phyloP scores from a whole-genome alignment of 257 asterid species.

The Lycium ferocissimum region DNA sequence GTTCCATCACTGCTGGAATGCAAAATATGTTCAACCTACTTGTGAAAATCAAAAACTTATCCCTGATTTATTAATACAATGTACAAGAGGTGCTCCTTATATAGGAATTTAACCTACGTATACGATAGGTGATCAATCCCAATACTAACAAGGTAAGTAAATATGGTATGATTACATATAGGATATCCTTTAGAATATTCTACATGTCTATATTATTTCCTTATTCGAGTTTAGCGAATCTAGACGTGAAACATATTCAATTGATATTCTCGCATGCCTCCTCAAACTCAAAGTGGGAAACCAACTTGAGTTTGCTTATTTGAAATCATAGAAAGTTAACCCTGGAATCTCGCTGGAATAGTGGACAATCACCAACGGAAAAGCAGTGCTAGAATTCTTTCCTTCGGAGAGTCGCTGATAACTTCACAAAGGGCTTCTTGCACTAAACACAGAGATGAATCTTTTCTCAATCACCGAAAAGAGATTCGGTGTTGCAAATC shows the following conservation, averaged over 20 bases:
- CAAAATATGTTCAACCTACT: neutral
- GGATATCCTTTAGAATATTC: neutral
- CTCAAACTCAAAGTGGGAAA: conserved; percentile 1
- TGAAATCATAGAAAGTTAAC: neutral
- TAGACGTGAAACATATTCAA: neutral
- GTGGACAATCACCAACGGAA: neutral
- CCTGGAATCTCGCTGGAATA: neutral
- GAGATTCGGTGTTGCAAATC: neutral
- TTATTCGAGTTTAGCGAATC: neutral
- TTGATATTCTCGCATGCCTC: neutral
- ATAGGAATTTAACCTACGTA: neutral
- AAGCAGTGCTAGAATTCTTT: neutral
- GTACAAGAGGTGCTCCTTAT: neutral
- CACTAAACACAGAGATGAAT: neutral
- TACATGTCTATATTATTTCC: neutral
- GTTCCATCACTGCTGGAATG: neutral
- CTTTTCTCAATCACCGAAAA: neutral
- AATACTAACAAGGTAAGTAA: neutral
- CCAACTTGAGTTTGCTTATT: neutral
- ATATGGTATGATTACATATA: neutral
- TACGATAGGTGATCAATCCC: neutral
- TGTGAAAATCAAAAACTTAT: neutral
- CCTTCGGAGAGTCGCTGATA: neutral
- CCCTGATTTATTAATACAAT: neutral
- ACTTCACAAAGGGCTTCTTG: neutral